A percentile compares a stretch with the other conserved stretches of the same genome.
These are phyloP conservation scores for Schizosaccharomyces octosporus DNA, from an alignment of 805 yeast species.

Conservation along the genomic window DNA sequence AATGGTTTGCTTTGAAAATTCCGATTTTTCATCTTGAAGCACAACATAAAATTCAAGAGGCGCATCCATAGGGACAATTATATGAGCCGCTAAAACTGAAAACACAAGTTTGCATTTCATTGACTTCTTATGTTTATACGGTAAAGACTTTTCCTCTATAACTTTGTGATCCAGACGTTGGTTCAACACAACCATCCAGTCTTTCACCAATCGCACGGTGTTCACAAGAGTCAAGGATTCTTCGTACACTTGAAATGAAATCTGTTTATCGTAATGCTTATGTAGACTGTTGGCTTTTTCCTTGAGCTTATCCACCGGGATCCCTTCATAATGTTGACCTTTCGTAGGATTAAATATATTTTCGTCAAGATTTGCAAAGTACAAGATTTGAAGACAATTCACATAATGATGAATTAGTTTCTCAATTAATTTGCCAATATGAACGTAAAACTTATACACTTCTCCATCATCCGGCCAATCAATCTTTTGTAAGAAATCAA, in stretches of 20 bases:
- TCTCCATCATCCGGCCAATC: not conserved
- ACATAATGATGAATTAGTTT: not conserved
- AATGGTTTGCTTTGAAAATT: not conserved
- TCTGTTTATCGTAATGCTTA: not conserved
- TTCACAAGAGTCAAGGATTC: not conserved
- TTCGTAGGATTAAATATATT: not conserved
- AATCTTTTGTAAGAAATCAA: not conserved
- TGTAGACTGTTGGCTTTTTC: not conserved
- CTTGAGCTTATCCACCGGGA: not conserved
- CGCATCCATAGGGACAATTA: not conserved
- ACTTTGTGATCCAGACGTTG: not conserved
- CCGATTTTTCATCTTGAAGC: not conserved
- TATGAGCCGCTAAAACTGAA: not conserved
- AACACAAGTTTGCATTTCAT: not conserved
- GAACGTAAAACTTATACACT: not conserved
- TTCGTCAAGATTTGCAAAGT: not conserved
- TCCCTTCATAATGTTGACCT: not conserved
- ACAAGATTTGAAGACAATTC: not conserved
- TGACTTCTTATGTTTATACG: not conserved
- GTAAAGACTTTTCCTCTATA: not conserved
- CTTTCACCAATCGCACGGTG: not conserved
- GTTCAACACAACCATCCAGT: not conserved
- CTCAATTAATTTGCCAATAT: not conserved
- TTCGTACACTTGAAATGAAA: not conserved
- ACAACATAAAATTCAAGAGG: not conserved